phyloP scores from a whole-genome alignment of 225 moss, liverwort and hornwort species.

The Bryoerythrophyllum caledonicum region DNA sequence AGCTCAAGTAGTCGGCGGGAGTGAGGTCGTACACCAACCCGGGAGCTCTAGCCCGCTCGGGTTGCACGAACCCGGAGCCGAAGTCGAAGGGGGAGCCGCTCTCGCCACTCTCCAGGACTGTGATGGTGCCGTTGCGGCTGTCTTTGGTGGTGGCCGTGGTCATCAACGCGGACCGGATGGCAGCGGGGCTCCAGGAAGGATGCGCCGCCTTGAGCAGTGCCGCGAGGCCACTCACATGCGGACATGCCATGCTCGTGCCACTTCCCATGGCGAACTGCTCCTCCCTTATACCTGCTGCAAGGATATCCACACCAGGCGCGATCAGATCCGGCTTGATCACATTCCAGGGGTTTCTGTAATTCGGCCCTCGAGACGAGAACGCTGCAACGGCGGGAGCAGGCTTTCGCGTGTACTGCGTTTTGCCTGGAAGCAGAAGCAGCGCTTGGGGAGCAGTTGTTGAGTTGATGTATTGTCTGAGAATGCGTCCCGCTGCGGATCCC shows the following conservation, averaged over 20 bases:
- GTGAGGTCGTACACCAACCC: slow-evolving; percentile 9
- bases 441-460: not conserved
- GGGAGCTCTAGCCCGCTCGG: not conserved
- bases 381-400: not conserved
- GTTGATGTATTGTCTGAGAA: too few relatives aligned
- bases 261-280: not conserved
- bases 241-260: not conserved
- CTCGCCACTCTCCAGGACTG: not conserved
- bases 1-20: not conserved
- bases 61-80: slow-evolving; percentile 4
- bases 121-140: too few relatives aligned
- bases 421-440: not conserved
- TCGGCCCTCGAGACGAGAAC: not conserved
- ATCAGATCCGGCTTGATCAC: too few relatives aligned
- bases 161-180: too few relatives aligned
- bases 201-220: too few relatives aligned
- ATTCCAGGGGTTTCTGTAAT: too few relatives aligned
- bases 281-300: too few relatives aligned
- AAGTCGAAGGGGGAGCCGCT: not conserved
- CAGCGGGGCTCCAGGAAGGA: too few relatives aligned
- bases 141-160: too few relatives aligned
- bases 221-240: not conserved
- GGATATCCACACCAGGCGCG: too few relatives aligned
- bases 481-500: too few relatives aligned
- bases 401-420: not conserved